A percentile compares a stretch with the other conserved stretches of the same genome.
Conservation (phyloP, 2,329 filamentous ascomycete genomes). For the Echinosphaeria canescens region DNA sequence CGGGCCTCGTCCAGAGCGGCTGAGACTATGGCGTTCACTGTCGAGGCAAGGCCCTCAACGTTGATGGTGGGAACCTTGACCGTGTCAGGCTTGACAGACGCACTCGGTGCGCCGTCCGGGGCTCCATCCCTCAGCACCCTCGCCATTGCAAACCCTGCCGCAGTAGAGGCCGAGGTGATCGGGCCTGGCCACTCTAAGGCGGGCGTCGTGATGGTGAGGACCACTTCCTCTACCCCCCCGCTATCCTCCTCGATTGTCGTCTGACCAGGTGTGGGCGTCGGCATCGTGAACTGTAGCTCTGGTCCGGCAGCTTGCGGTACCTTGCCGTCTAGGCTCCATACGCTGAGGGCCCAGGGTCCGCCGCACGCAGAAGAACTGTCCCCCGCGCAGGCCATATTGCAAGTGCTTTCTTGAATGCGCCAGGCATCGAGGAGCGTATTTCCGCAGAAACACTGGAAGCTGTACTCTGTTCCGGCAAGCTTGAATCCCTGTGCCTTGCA, state of each 20-base stretch:
- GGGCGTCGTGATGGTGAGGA: slow-evolving; percentile 5
- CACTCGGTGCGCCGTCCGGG: background rate
- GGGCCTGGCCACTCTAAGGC: slow-evolving; percentile 1
- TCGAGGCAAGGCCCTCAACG: slow-evolving; percentile 2
- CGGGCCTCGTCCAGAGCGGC: slow-evolving; percentile 3
- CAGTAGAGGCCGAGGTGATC: background rate
- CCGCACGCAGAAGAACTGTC: slow-evolving; percentile 3
- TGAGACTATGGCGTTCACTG: slow-evolving; percentile 3
- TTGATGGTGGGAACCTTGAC: slow-evolving; percentile 1
- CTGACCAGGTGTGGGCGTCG: slow-evolving; percentile 4
- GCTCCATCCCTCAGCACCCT: no score
- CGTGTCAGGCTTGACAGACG: background rate
- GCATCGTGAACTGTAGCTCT: slow-evolving; percentile 4
- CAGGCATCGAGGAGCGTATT: slow-evolving; percentile 5
- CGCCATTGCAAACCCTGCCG: no score
- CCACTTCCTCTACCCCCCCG: slow-evolving; percentile 5
- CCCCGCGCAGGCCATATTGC: slow-evolving; percentile 5
- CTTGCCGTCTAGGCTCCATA: slow-evolving; percentile 6
- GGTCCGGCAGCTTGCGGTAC: slow-evolving; percentile 4
- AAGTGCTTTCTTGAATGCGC: slow-evolving; percentile 5
- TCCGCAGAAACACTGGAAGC: slow-evolving; percentile 7
- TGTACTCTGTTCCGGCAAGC: slow-evolving; percentile 5
- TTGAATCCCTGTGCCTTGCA: slow-evolving; percentile 4
- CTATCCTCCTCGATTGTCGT: slow-evolving; percentile 3
- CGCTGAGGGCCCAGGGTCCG: slow-evolving; percentile 5